Evolutionary conservation across 345 rosid genomes (phyloP).

Genomic region (Anastatica hierochuntica): DNA sequence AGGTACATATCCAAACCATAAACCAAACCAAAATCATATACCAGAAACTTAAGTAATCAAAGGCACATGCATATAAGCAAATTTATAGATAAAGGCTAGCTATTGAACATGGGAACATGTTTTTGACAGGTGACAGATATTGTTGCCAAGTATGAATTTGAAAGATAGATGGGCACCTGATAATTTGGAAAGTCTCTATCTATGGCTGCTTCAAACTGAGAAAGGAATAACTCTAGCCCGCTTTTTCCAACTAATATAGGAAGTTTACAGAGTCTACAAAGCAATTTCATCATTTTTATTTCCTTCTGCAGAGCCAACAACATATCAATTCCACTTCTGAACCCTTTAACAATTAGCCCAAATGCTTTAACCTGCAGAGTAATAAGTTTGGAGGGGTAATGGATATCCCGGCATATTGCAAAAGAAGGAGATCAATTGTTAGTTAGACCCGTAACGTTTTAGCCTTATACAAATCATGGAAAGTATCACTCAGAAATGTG

Average conservation of each 20-base stretch:
- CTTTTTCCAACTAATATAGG: slow-evolving; percentile 43
- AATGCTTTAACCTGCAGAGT: slow-evolving; percentile 65
- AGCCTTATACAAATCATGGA: not conserved
- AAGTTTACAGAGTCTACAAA: slow-evolving; percentile 46
- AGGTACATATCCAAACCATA: slow-evolving; percentile 1
- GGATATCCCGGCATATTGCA: not conserved
- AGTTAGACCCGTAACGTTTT: not conserved
- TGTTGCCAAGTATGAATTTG: not conserved
- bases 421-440: not conserved
- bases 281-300: slow-evolving; percentile 28
- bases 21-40: slow-evolving; percentile 1
- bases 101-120: not conserved
- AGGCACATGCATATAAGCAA: too few species aligned
- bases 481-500: not conserved
- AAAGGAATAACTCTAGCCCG: slow-evolving; percentile 54
- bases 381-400: slow-evolving; percentile 3
- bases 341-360: slow-evolving; percentile 77
- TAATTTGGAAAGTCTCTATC: slow-evolving; percentile 88
- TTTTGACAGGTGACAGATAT: not conserved
- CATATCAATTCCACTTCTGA: slow-evolving; percentile 64
- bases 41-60: not conserved
- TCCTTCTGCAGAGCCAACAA: slow-evolving; percentile 48
- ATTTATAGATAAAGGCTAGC: not conserved
- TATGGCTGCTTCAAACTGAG: slow-evolving; percentile 84
- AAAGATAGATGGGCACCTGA: slow-evolving; percentile 50